phyloP scores from a whole-genome alignment of 768 basidiomycete genomes.

The Clathrus columnatus region DNA sequence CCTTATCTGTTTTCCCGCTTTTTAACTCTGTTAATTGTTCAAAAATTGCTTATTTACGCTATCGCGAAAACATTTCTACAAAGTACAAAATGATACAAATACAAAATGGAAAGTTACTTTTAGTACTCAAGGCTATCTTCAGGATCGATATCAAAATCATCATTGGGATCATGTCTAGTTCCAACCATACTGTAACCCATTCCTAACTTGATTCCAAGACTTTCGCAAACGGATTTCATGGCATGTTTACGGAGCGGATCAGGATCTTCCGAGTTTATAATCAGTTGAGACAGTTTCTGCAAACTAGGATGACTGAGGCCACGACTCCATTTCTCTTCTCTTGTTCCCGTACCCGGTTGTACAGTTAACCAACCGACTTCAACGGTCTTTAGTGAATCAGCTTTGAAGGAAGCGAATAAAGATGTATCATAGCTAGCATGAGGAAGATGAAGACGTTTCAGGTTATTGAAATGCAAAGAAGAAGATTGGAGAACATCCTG shows the following conservation, averaged over 20 bases:
- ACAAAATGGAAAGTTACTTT: no score
- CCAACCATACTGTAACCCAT: neutral
- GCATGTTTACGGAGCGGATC: neutral
- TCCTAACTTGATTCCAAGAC: neutral
- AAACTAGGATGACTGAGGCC: slow-evolving; percentile 2
- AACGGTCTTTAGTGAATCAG: slow-evolving; percentile 10
- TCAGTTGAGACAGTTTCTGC: neutral
- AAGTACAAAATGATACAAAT: neutral
- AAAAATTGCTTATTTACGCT: no score
- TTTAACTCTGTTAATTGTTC: no score
- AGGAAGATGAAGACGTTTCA: slow-evolving; percentile 7
- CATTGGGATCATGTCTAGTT: neutral
- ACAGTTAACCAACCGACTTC: slow-evolving; percentile 9
- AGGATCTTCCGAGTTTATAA: slow-evolving; percentile 4
- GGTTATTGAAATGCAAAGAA: slow-evolving; percentile 8
- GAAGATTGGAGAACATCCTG: neutral
- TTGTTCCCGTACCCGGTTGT: neutral
- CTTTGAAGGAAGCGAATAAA: slow-evolving; percentile 10
- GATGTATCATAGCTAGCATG: slow-evolving; percentile 2
- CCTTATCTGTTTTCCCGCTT: no score
- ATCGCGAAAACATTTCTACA: no score
- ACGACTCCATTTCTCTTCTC: slow-evolving; percentile 5
- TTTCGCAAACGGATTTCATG: neutral
- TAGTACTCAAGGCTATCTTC: no score
- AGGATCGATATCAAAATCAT: neutral